Base-by-base conservation (phyloP, 495 filamentous ascomycete species). In the Collariella sp. region DNA sequence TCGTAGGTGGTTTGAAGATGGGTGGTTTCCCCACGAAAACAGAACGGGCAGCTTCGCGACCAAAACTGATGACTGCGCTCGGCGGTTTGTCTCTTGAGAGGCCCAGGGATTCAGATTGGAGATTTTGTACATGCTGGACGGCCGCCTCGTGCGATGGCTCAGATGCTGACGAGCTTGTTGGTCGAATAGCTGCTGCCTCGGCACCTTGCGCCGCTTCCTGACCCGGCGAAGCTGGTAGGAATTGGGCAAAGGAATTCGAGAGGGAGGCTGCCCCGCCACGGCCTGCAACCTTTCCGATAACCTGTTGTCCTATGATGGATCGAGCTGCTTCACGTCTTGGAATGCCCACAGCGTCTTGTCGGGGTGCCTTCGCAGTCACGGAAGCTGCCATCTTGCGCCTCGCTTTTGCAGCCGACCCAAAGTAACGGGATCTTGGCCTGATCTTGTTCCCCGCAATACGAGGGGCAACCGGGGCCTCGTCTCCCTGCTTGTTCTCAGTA, bases 31-130 rank as follows among this genome's bases (percentile, higher is more conserved):
- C 46, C 33, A 55, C 45, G 38, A 55, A 50, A 29, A 55, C 22
- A 50, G 53, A 55, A 34, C 53, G 36, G 16, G 53, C 33, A 49
- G 38, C 46, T 55, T 55, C 53, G 45, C 46, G 45, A 49, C 44
- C 19, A 55, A 55, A 55, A 23, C 35, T 55, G 38, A 36, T 33
- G 23, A 35, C 38, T 43, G 23, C 34, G 44, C 43, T 48, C 34
- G 43, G 52, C 33, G 35, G n/a, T 49, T 23, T 49, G 19, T 38
- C 34, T 23, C 20, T 49, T 38, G 19, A n/a, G 5, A n/a, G 29
- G 46, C 34, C 46, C 18, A 49, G 46, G 46, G 46, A 16, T 39
- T 49, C 12, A 24, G 46, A 49, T 49, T 18, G 18, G 11, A 16
- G 34, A 38, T 23, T 23, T 38, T 38, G 34, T 39, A 49, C 18